phyloP scores from a whole-genome alignment of 768 basidiomycete species.

The Leccinum obscurum region DNA sequence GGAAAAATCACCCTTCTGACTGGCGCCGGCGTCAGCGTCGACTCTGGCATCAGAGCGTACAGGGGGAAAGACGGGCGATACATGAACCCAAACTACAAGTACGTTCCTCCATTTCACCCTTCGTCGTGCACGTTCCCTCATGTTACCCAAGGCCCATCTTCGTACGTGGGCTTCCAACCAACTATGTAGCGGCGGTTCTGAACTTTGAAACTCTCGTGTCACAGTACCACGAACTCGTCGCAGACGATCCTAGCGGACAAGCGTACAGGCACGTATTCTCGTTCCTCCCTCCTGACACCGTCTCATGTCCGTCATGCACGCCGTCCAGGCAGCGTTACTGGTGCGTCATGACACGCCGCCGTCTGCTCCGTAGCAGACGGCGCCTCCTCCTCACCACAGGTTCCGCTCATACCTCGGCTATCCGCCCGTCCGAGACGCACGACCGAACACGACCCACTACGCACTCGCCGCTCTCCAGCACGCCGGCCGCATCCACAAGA shows the following conservation, averaged over 20 bases:
- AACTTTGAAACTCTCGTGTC: constrained; percentile 11
- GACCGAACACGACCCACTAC: constrained; percentile 88
- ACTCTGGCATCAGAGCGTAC: constrained; percentile 95
- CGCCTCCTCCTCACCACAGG: constrained; percentile 30
- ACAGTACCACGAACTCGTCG: constrained; percentile 80
- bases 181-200: neutral
- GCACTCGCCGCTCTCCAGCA: constrained; percentile 83
- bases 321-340: constrained; percentile 80
- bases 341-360: constrained; percentile 29
- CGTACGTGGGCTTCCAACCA: constrained; percentile 24
- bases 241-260: constrained; percentile 64
- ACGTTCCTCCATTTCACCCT: constrained; percentile 18
- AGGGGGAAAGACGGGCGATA: constrained; percentile 82
- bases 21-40: constrained; percentile 93
- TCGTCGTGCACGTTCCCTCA: neutral
- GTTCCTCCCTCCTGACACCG: neutral
- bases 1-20: constrained; percentile 80
- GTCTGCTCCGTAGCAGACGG: neutral
- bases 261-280: constrained; percentile 59
- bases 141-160: constrained; percentile 53
- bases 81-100: constrained; percentile 91
- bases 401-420: constrained; percentile 84
- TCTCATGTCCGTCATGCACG: constrained; percentile 9
- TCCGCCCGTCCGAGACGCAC: constrained; percentile 76
- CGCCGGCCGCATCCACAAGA: constrained; percentile 51